phyloP scores from a whole-genome alignment of 768 basidiomycete genomes.

The Tricholoma hemisulphureum region DNA sequence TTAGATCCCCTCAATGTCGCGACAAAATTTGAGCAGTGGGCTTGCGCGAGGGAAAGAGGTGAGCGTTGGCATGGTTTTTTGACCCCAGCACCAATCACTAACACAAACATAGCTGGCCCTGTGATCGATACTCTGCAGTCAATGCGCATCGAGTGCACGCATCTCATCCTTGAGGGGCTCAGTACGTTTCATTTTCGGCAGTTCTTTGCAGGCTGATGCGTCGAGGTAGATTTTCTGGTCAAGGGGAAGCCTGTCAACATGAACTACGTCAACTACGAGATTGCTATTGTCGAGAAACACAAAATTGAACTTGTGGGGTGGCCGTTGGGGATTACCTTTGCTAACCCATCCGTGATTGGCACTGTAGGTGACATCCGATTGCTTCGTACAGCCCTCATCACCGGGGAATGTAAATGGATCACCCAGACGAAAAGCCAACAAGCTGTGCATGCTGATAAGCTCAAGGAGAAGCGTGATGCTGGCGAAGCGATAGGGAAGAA shows the following conservation, averaged over 20 bases:
- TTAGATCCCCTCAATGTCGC: not conserved
- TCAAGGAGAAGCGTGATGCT: not conserved
- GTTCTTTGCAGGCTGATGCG: too few relatives aligned
- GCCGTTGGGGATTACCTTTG: not conserved
- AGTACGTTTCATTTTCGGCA: not conserved
- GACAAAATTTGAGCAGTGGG: not conserved
- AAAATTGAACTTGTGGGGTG: not conserved
- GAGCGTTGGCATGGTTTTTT: not conserved
- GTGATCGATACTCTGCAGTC: not conserved
- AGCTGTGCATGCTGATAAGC: not conserved
- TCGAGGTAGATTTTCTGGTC: not conserved
- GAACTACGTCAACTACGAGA: not conserved
- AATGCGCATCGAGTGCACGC: not conserved
- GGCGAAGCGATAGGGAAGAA: not conserved
- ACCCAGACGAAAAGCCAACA: not conserved
- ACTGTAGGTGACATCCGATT: not conserved
- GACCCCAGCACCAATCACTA: not conserved
- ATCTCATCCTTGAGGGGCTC: not conserved
- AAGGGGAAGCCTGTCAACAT: not conserved
- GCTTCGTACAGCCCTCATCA: not conserved
- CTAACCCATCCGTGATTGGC: not conserved
- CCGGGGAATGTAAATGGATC: too few relatives aligned
- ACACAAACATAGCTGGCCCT: not conserved
- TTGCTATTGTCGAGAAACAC: not conserved
- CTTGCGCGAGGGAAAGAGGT: not conserved